Evolutionary conservation across 495 filamentous ascomycete species (phyloP), one percentile per base, ranked within the genome.

Genomic region (Aspergillus diversus): DNA sequence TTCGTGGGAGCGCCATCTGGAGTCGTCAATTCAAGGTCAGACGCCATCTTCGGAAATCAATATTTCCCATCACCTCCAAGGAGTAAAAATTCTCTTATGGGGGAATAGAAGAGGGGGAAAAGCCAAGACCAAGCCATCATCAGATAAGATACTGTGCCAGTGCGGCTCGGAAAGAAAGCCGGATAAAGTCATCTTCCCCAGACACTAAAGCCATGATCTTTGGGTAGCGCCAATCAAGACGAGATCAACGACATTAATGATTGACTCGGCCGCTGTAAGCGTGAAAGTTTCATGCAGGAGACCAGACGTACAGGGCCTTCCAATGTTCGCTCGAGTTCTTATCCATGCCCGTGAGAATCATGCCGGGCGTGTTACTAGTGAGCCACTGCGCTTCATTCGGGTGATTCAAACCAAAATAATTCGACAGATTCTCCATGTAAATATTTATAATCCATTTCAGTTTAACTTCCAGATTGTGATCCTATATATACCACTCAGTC

Each of bases 171-270:
- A 27, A 27, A 27, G 21, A 27, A 27, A 27, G 31, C 7, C 51
- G 51, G 51, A 34, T 54, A 54, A 54, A 54, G 51, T 54, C 51
- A 54, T 13, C 33, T 34, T 12, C 51, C 21, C 51, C 51, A 54
- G 51, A 54, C 51, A 54, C 51, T 34, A 54, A 54, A 54, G 27
- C n/a, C 32, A 11, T 15, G 39, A 4, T 43, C 39, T 43, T 43
- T 15, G 39, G 39, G 39, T 43, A 15, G 39, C 39, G 39, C n/a
- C 8, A 4, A 43, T 43, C 39, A 11, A 43, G 11, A 43, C n/a
- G 39, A 43, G 21, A 27, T 27, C 1, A 27, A 27, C 1, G 21
- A 27, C 21, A 27, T 27, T 27, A 27, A 27, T 27, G 2, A 27
- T 27, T 27, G 21, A 2, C 21, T 27, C 21, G 21, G 21, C 21